Percentiles rank a stretch among this genome's conserved stretches.
Evolutionary conservation across 106 monocot genomes (phyloP).

Genomic region (Allium fistulosum): DNA sequence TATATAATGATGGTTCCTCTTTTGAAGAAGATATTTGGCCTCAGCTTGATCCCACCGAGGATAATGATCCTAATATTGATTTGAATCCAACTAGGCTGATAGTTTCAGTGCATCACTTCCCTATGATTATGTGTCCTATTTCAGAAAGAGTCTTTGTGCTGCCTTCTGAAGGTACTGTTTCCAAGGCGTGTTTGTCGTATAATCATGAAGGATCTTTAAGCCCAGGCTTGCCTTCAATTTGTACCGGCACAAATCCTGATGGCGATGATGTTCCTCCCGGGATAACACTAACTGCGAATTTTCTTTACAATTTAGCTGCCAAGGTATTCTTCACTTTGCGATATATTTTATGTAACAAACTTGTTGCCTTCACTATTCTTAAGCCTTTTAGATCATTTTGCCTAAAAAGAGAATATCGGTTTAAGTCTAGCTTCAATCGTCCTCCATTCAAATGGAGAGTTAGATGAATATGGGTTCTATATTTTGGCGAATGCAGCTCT

Average conservation of each 20-base stretch:
- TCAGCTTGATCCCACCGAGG: conserved; percentile 11
- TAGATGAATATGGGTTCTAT: too few relatives aligned
- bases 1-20: conserved; percentile 9
- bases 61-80: conserved; percentile 7
- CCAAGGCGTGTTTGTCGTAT: conserved; percentile 71
- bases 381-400: too few relatives aligned
- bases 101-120: conserved; percentile 73
- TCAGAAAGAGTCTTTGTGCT: conserved; percentile 78
- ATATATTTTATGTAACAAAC: neutral
- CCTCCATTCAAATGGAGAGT: too few relatives aligned
- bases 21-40: conserved; percentile 22
- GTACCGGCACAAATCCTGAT: conserved; percentile 48
- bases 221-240: conserved; percentile 79
- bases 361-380: too few relatives aligned
- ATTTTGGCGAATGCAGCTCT: too few relatives aligned
- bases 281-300: conserved; percentile 78
- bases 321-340: conserved; percentile 33
- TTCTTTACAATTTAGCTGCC: conserved; percentile 75
- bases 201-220: conserved; percentile 68
- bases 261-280: conserved; percentile 85
- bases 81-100: conserved; percentile 19
- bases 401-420: too few relatives aligned
- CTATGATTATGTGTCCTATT: conserved; percentile 75
- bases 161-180: conserved; percentile 75
- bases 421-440: neutral